Evolutionary conservation across 139 green algal species (phyloP).

Genomic region (Chlorella sp.): DNA sequence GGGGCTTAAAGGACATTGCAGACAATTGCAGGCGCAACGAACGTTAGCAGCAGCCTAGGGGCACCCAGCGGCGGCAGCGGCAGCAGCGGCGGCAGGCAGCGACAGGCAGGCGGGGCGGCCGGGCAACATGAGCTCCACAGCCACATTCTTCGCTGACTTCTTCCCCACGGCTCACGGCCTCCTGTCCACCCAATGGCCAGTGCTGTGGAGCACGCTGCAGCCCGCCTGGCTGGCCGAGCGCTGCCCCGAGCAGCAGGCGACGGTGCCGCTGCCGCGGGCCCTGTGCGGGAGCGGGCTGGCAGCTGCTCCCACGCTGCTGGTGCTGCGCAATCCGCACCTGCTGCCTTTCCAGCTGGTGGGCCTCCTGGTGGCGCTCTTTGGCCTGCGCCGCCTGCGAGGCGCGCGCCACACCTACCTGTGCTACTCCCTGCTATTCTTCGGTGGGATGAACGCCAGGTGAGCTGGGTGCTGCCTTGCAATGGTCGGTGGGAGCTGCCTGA

Average conservation of each 20-base stretch:
- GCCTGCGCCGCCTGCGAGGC: neutral
- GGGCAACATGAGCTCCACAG: neutral
- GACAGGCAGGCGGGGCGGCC: too few species aligned
- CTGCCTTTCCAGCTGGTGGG: constrained; percentile 14
- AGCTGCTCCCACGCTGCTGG: neutral
- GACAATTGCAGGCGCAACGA: too few species aligned
- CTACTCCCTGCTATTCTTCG: constrained; percentile 11
- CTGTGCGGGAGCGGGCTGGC: neutral
- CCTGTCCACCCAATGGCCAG: neutral
- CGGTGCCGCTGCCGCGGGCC: neutral
- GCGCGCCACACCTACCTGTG: neutral
- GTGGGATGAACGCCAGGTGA: constrained; percentile 2
- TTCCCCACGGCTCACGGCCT: neutral
- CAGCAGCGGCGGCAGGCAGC: too few species aligned
- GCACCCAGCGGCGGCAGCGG: too few species aligned
- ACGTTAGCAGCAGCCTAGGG: too few species aligned
- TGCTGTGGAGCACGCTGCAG: neutral
- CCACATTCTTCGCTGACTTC: constrained; percentile 11
- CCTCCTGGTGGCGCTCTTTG: neutral
- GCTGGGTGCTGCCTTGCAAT: neutral
- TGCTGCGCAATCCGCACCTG: constrained; percentile 2
- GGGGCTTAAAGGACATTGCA: too few species aligned
- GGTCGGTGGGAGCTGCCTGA: neutral
- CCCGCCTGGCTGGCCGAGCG: constrained; percentile 8
- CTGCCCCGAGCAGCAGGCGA: neutral